Conservation (phyloP, 306 rosid species). For the Dryas octopetala region DNA sequence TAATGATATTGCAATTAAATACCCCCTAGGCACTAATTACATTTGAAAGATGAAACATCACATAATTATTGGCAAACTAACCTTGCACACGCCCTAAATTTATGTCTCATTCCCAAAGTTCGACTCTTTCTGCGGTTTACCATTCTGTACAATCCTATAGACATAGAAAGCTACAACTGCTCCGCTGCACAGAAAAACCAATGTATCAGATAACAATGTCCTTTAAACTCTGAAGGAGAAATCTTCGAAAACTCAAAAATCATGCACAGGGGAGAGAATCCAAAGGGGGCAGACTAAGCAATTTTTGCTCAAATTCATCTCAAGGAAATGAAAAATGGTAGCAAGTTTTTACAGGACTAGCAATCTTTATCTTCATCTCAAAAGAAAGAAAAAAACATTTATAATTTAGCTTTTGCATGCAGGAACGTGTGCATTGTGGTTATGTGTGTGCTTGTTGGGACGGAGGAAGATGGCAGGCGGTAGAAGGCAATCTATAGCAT, state of each 20-base stretch:
- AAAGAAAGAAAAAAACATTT: background rate
- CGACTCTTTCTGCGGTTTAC: constrained; percentile 41
- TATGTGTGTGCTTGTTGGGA: background rate
- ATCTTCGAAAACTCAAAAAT: background rate
- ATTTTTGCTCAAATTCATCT: constrained; percentile 3
- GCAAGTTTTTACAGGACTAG: background rate
- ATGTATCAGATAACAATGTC: constrained; percentile 14
- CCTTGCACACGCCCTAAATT: constrained; percentile 41
- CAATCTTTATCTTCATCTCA: background rate
- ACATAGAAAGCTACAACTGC: constrained; percentile 64
- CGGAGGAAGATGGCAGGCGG: background rate
- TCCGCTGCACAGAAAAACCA: constrained; percentile 58
- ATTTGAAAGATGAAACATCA: background rate
- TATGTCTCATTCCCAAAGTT: constrained; percentile 46
- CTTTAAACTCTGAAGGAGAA: background rate
- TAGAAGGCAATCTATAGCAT: background rate
- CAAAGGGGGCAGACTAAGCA: background rate
- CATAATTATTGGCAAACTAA: constrained; percentile 19
- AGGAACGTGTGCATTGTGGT: background rate
- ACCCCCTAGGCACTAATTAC: background rate
- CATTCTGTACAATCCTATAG: constrained; percentile 50
- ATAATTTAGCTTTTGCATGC: background rate
- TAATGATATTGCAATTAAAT: background rate
- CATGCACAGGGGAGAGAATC: background rate
- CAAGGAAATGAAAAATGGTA: background rate